phyloP scores from a whole-genome alignment of 768 basidiomycete genomes.

The Amanita phalloides region DNA sequence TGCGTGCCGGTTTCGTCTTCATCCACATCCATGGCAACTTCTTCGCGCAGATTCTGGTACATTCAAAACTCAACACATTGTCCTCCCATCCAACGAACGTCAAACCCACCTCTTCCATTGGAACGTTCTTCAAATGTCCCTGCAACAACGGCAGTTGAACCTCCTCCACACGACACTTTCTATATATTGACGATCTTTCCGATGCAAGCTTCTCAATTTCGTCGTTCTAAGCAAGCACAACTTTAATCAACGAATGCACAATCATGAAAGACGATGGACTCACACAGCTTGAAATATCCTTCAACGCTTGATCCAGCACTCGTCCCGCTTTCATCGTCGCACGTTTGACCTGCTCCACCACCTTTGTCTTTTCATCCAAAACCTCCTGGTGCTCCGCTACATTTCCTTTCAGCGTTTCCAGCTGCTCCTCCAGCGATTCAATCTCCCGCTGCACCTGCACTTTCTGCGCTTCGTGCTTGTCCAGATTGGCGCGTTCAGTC shows the following conservation, averaged over 20 bases:
- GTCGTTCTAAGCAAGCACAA: constrained; percentile 31
- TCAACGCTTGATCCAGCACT: constrained; percentile 75
- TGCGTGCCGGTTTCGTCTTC: constrained; percentile 80
- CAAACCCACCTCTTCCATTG: constrained; percentile 81
- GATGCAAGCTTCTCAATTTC: constrained; percentile 83
- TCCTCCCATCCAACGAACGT: not conserved
- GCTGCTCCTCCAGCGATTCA: constrained; percentile 38
- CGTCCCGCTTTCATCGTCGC: constrained; percentile 60
- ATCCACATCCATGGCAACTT: constrained; percentile 88
- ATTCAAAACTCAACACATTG: constrained; percentile 3
- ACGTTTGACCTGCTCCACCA: constrained; percentile 68
- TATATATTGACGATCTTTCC: constrained; percentile 79
- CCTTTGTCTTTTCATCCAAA: constrained; percentile 64
- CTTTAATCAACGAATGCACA: not conserved
- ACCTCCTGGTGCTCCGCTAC: constrained; percentile 48
- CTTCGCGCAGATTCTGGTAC: constrained; percentile 64
- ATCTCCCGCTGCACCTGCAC: constrained; percentile 49
- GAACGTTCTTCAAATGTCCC: constrained; percentile 77
- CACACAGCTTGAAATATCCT: constrained; percentile 80
- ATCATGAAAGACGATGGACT: constrained; percentile 10
- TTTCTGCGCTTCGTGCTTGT: constrained; percentile 45
- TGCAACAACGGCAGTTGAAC: constrained; percentile 67
- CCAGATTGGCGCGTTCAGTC: constrained; percentile 44
- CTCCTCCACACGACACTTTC: constrained; percentile 90
- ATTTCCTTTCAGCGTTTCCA: constrained; percentile 49